phyloP scores from a whole-genome alignment of 257 asterid species.

The Fraxinus cuspidata region DNA sequence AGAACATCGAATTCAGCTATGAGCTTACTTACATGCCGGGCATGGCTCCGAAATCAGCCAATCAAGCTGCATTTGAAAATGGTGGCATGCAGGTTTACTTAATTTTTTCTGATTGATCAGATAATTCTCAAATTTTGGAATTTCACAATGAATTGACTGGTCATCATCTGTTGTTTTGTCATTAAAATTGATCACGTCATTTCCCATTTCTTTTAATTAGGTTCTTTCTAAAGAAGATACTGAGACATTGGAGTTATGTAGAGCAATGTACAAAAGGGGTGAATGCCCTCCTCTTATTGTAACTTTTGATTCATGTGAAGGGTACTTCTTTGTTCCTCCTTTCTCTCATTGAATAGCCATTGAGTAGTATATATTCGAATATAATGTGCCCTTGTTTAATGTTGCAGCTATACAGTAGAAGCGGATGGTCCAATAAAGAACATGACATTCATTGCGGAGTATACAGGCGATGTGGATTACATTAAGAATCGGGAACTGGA shows the following conservation, averaged over 20 bases:
- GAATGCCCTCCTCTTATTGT: conserved; percentile 76
- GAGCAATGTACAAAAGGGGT: conserved; percentile 63
- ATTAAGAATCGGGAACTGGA: conserved; percentile 65
- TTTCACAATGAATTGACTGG: neutral
- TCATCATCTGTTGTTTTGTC: neutral
- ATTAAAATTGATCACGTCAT: neutral
- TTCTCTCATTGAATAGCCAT: conserved; percentile 4
- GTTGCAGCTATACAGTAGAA: conserved; percentile 81
- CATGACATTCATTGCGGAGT: conserved; percentile 72
- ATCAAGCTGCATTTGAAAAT: conserved; percentile 60
- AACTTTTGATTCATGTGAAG: conserved; percentile 73
- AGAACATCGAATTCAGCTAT: conserved; percentile 59
- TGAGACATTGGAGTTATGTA: conserved; percentile 58
- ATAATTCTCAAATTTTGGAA: neutral
- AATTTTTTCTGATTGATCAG: neutral
- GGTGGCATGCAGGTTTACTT: conserved; percentile 89
- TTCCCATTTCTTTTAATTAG: conserved; percentile 32
- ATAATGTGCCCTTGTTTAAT: conserved; percentile 15
- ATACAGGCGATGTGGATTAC: conserved; percentile 84
- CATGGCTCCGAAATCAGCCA: conserved; percentile 75
- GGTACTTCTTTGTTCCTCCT: conserved; percentile 42
- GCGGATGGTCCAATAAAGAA: conserved; percentile 87
- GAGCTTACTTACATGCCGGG: conserved; percentile 65
- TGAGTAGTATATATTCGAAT: conserved; percentile 6
- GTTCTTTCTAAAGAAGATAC: conserved; percentile 70